Evolutionary conservation across 2,329 filamentous ascomycete genomes (phyloP), one percentile per base, ranked within the genome.

Genomic region (Pseudocercospora pini-densiflorae): DNA sequence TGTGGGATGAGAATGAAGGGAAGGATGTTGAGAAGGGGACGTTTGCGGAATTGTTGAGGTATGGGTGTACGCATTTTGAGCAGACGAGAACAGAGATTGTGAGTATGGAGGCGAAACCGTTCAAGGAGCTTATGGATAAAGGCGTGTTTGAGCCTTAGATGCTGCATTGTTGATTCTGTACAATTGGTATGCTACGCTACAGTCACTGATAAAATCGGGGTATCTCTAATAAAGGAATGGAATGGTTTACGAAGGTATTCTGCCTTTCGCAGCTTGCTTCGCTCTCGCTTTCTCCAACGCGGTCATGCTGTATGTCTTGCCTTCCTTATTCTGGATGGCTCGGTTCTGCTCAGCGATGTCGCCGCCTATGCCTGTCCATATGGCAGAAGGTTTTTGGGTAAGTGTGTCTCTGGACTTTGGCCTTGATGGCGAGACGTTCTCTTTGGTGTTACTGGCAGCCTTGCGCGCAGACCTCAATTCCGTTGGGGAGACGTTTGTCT

Each of bases 11-110:
- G 61, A 60, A 73, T 33, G 66, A 65, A 8, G 71, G 69, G 21
- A 74, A 74, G 31, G 65, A 70, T 62, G 63, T 71, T 27, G 68
- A 71, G 58, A 47, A 59, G 27, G 76, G 75, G n/a, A 77, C 75
- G 2, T 77, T 76, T 68, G 75, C 71, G 12, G 73, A 72, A 66
- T 49, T 75, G 24, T 62, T 77, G 36, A 72, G 76, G 62, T 76
- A 77, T 64, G 76, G 74, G 8, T 70, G 65, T 36, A 67, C 72
- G n/a, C 69, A 76, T 68, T 76, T 76, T 58, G 71, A 73, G 55
- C 75, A 77, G 68, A 72, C 69, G 10, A 53, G 68, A 33, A 59
- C 62, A 5, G 43, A 54, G 6, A 63, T 70, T 45, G 63, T 43
- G 12, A 64, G 49, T 45, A 61, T 68, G 33, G 54, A 66, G 24